Base-by-base conservation (phyloP, 805 yeast genomes). In the Phaffomyces thermotolerans region DNA sequence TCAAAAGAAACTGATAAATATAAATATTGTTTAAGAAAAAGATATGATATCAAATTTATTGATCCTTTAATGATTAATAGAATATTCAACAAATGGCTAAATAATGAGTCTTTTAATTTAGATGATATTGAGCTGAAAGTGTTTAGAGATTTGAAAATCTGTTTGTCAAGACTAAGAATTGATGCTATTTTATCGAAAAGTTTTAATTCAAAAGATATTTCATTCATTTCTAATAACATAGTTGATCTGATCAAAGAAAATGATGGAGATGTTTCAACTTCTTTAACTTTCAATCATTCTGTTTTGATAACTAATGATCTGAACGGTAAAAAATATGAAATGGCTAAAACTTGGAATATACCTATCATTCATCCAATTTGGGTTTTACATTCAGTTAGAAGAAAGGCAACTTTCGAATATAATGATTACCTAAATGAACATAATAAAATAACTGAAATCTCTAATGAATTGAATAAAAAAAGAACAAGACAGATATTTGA, bases 41-140 rank as follows among this genome's bases (percentile, higher is more conserved):
- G 86, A 43, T 63, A 65, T 40, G 90, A 84, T 60, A 70, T 87
- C 29, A 60, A 59, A 36, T 78, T 86, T 51, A 56, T 86, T 15
- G 57, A 62, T 12, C 72, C 79, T 0, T 67, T 69, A 3, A 61
- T 73, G 8, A 63, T 85, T 7, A 52, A 62, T 20, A 59, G 57
- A 18, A 50, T 79, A 10, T 70, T 79, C 51, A 63, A 65, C 14
- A 59, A 60, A 6, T 84, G 88, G 89, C 53, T 69, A 12, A 52
- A 63, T 20, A 84, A 82, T 43, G 50, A 33, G 35, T 23, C 17
- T 17, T 61, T 52, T 39, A 48, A 64, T 38, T 36, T 54, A 7
- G 58, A 59, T 29, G 41, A 45, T 5, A 63, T 62, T 42, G 27
- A 50, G 29, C 50, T 78, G 47, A 70, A 71, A 0, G 62, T 73